Evolutionary conservation across 2,329 filamentous ascomycete species (phyloP).

Genomic region (Pseudocercospora macadamiae): DNA sequence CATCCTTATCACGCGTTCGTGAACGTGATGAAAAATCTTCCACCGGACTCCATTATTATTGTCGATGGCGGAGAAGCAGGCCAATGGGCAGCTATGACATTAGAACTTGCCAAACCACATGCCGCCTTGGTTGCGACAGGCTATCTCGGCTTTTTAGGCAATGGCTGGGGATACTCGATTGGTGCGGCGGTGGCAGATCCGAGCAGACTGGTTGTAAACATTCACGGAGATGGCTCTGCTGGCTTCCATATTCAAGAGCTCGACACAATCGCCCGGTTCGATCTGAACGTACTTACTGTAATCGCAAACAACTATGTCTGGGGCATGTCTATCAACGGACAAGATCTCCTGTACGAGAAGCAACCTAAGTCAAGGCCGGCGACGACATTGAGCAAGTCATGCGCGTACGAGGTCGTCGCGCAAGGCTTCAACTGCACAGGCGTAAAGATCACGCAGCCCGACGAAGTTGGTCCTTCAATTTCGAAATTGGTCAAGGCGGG

Average conservation of each 20-base stretch:
- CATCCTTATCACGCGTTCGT: slow-evolving; percentile 51
- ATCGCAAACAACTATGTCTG: slow-evolving; percentile 50
- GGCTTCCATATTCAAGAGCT: slow-evolving; percentile 53
- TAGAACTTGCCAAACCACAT: slow-evolving; percentile 33
- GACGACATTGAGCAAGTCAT: slow-evolving; percentile 33
- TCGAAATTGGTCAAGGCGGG: slow-evolving; percentile 35
- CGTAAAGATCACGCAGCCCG: slow-evolving; percentile 33
- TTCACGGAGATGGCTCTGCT: slow-evolving; percentile 51
- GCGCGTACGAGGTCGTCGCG: slow-evolving; percentile 47
- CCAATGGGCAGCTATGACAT: slow-evolving; percentile 41
- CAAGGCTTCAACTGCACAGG: slow-evolving; percentile 43
- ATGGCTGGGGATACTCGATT: slow-evolving; percentile 51
- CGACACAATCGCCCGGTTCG: slow-evolving; percentile 48
- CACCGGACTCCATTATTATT: slow-evolving; percentile 41
- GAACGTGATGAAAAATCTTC: slow-evolving; percentile 41
- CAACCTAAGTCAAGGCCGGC: slow-evolving; percentile 38
- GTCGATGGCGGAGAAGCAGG: slow-evolving; percentile 48
- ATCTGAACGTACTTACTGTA: slow-evolving; percentile 47
- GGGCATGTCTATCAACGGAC: slow-evolving; percentile 51
- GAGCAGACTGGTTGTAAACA: slow-evolving; percentile 44
- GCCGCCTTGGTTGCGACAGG: slow-evolving; percentile 38
- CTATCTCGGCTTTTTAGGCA: slow-evolving; percentile 52
- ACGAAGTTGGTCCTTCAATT: slow-evolving; percentile 39
- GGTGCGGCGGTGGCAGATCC: slow-evolving; percentile 49
- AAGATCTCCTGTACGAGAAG: slow-evolving; percentile 48